Base-by-base conservation (phyloP, 495 filamentous ascomycete genomes). In the Daldinia vernicosa region DNA sequence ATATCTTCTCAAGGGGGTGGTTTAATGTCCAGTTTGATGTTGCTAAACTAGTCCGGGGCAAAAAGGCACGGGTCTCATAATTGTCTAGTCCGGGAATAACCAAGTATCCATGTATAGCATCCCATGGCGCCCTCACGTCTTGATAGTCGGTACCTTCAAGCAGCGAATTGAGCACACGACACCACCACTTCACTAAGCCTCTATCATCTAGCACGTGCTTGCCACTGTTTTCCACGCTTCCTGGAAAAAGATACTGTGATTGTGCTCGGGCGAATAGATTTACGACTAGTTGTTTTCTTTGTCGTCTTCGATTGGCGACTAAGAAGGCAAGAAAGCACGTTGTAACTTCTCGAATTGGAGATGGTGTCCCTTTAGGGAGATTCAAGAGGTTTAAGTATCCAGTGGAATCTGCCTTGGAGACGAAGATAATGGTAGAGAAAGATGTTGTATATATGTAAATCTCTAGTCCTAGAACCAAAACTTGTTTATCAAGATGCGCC, bases 151-250 rank as follows among this genome's bases (percentile, higher is more conserved):
- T 70, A 15, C 80, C 76, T 57, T 88, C 85, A 39, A 89, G 77
- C 12, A 98, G 80, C 0, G 93, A 92, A 77, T 98, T 92, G 9
- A 96, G 78, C 17, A 93, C 91, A 22, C 87, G 87, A 78, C 93
- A 97, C 95, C 95, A 99, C 95, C 95, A 99, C 69, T 90, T 91
- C 35, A 98, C 92, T 37, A 99, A 77, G 2, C 91, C 91, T 56
- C 93, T 82, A 73, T 99, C 95, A 72, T 97, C 93, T 17, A 98
- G 84, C n/a, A 98, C 90, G 81, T 98, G 96, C 73, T 99, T 99
- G 30, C 86, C 86, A 15, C 76, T 64, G 76, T 98, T 97, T 66
- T 94, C 90, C 30, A 93, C 87, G 75, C 94, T 97, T 8, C 92
- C 93, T 0, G 95, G 93, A 75, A 97, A 99, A 11, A 99, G 85